Percentiles rank a stretch among this genome's conserved stretches.
phyloP scores from a whole-genome alignment of 352 stramenopile genomes.

The Globisporangium perplexum region DNA sequence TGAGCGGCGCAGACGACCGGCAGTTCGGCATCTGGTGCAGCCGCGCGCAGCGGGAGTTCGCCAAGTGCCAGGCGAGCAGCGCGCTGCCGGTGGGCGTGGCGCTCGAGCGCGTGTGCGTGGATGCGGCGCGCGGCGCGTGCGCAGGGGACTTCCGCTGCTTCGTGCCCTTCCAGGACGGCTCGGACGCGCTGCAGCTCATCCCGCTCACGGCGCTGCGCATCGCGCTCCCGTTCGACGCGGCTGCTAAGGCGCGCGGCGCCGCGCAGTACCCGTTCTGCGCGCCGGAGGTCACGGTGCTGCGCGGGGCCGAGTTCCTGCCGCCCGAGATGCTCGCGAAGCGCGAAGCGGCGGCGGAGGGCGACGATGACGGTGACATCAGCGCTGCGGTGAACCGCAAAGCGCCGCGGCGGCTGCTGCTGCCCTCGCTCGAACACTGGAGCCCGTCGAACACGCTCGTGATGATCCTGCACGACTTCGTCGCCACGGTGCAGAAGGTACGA shows the following conservation, averaged over 20 bases:
- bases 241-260: slow-evolving; percentile 18
- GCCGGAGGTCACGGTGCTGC: slow-evolving; percentile 37
- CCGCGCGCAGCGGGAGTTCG: slow-evolving; percentile 61
- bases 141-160: slow-evolving; percentile 67
- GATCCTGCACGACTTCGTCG: slow-evolving; percentile 65
- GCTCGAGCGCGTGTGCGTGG: slow-evolving; percentile 38
- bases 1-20: slow-evolving; percentile 16
- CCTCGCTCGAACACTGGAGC: slow-evolving; percentile 60
- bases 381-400: slow-evolving; percentile 8
- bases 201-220: slow-evolving; percentile 52
- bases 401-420: slow-evolving; percentile 26
- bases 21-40: slow-evolving; percentile 72
- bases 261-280: slow-evolving; percentile 59
- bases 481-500: slow-evolving; percentile 42
- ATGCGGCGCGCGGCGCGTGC: slow-evolving; percentile 38
- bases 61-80: slow-evolving; percentile 41
- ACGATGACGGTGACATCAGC: slow-evolving; percentile 13
- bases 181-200: slow-evolving; percentile 55
- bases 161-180: slow-evolving; percentile 68
- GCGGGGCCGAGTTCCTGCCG: slow-evolving; percentile 46
- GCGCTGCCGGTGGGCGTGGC: slow-evolving; percentile 35
- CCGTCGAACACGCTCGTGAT: slow-evolving; percentile 71
- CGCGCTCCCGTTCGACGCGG: slow-evolving; percentile 46
- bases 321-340: slow-evolving; percentile 30
- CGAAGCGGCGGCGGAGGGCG: not conserved